Percentiles rank a stretch among this genome's conserved stretches.
Evolutionary conservation across 257 asterid genomes (phyloP).

Genomic region (Lycium ferocissimum): DNA sequence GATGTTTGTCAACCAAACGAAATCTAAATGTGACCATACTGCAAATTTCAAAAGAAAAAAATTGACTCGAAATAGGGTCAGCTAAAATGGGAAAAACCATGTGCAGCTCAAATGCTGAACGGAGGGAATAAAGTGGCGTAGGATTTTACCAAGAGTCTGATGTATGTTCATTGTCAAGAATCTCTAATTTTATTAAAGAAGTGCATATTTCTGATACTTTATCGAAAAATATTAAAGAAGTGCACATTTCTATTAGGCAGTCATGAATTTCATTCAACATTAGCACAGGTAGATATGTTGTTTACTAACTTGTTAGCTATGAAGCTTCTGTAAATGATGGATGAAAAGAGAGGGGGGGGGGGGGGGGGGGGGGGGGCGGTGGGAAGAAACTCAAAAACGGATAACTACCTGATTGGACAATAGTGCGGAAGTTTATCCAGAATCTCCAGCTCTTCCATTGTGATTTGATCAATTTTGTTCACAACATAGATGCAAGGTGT

Average conservation of each 20-base stretch:
- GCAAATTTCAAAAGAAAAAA: neutral
- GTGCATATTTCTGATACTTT: neutral
- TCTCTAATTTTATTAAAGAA: neutral
- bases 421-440: conserved; percentile 97
- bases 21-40: neutral
- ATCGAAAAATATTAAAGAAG: neutral
- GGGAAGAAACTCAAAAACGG: neutral
- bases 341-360: neutral
- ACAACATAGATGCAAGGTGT: conserved; percentile 95
- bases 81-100: neutral
- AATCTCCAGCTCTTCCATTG: conserved; percentile 96
- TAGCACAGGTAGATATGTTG: neutral
- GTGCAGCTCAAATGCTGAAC: neutral
- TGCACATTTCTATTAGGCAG: neutral
- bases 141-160: neutral
- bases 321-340: conserved; percentile 5
- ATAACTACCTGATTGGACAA: conserved; percentile 87
- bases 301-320: neutral
- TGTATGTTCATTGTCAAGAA: conserved; percentile 16
- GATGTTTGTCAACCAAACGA: conserved; percentile 19
- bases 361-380: neutral
- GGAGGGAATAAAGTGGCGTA: conserved; percentile 10
- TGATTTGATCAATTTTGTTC: conserved; percentile 96
- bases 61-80: neutral
- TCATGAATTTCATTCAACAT: neutral